Evolutionary conservation across 495 filamentous ascomycete species (phyloP).

Genomic region (Tuber melanosporum): DNA sequence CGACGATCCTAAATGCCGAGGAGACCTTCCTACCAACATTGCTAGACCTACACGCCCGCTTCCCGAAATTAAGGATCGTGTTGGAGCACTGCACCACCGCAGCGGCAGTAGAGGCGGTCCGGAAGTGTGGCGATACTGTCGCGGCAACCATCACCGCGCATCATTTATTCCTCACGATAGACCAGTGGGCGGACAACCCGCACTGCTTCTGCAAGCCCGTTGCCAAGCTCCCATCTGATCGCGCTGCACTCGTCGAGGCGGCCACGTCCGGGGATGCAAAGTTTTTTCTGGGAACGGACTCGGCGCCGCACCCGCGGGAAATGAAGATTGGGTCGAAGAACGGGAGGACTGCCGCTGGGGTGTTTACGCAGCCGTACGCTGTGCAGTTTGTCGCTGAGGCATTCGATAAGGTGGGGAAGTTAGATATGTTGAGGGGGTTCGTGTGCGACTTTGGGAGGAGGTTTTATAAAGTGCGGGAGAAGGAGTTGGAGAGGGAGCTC

Average conservation of each 20-base stretch:
- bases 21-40: constrained; percentile 73
- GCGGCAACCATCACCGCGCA: constrained; percentile 70
- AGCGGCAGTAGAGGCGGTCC: constrained; percentile 72
- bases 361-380: constrained; percentile 87
- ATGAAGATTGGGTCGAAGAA: constrained; percentile 62
- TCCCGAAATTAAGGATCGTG: constrained; percentile 75
- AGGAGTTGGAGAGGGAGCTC: constrained; percentile 43
- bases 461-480: constrained; percentile 59
- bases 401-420: constrained; percentile 47
- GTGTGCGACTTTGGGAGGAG: constrained; percentile 63
- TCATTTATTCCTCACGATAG: constrained; percentile 70
- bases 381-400: constrained; percentile 48
- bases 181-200: constrained; percentile 67
- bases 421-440: constrained; percentile 66
- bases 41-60: constrained; percentile 60
- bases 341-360: constrained; percentile 65
- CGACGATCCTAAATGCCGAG: constrained; percentile 73
- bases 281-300: constrained; percentile 74
- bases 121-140: constrained; percentile 66
- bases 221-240: constrained; percentile 65
- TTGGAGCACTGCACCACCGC: constrained; percentile 76
- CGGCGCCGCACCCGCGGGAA: constrained; percentile 67
- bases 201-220: constrained; percentile 86
- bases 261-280: constrained; percentile 61
- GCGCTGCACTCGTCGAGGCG: constrained; percentile 66